phyloP scores from a whole-genome alignment of 768 basidiomycete genomes.

The Boletus sp. region DNA sequence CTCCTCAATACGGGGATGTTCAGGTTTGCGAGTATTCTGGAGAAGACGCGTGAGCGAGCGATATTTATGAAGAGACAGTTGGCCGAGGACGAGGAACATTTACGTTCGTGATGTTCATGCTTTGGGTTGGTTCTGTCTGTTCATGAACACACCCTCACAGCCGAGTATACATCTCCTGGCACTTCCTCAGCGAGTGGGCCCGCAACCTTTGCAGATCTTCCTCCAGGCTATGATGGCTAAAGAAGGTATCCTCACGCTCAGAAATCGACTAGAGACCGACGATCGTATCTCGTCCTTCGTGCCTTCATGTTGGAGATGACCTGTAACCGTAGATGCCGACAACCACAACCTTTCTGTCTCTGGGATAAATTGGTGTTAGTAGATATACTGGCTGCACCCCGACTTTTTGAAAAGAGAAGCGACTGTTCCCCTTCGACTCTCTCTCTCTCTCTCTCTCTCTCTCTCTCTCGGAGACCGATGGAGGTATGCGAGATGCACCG shows the following conservation, averaged over 20 bases:
- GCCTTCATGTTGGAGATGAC: neutral
- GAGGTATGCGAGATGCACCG: no score
- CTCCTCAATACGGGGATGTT: slow-evolving; percentile 69
- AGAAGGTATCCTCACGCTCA: neutral
- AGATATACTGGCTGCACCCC: neutral
- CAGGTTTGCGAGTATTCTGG: slow-evolving; percentile 65
- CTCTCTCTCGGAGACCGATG: no score
- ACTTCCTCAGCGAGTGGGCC: slow-evolving; percentile 16
- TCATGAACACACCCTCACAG: slow-evolving; percentile 11
- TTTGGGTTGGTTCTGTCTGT: neutral
- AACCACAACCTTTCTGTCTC: neutral
- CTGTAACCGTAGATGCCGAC: neutral
- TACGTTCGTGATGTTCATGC: slow-evolving; percentile 24
- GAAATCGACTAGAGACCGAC: neutral
- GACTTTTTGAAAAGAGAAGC: neutral
- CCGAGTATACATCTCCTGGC: slow-evolving; percentile 29
- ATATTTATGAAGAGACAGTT: slow-evolving; percentile 69
- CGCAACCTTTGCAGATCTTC: slow-evolving; percentile 23
- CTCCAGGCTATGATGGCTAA: slow-evolving; percentile 30
- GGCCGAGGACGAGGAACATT: slow-evolving; percentile 31
- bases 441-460: no score
- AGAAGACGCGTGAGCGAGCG: slow-evolving; percentile 73
- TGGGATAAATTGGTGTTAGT: neutral
- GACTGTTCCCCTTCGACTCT: neutral
- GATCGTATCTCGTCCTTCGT: neutral